These are phyloP conservation scores for Trichoderma harzianum DNA, from an alignment of 2,329 filamentous ascomycete species.

Conservation along the genomic window DNA sequence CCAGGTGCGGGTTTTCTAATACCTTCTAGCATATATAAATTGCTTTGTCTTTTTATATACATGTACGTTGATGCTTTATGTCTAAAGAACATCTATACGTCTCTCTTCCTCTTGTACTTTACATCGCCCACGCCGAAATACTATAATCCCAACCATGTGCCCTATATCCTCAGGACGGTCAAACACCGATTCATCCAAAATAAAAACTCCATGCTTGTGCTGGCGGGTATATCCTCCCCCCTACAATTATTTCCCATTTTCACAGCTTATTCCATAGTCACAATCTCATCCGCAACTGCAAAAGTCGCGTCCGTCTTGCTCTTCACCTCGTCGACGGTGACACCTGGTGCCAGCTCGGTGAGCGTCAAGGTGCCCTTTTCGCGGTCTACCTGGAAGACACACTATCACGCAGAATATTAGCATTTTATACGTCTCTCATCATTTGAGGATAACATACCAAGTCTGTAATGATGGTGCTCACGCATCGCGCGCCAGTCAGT, in stretches of 20 bases:
- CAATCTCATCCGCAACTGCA: slow-evolving; percentile 55
- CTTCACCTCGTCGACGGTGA: slow-evolving; percentile 65
- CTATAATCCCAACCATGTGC: background rate
- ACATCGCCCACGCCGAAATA: background rate
- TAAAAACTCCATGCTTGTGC: background rate
- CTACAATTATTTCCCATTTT: background rate
- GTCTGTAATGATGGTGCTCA: slow-evolving; percentile 71
- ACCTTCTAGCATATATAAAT: background rate
- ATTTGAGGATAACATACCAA: slow-evolving; percentile 46
- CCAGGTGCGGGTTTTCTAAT: background rate
- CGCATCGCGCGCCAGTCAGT: slow-evolving; percentile 62
- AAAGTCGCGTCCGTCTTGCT: slow-evolving; percentile 70
- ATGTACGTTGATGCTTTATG: background rate
- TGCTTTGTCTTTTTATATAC: background rate
- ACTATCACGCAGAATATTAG: slow-evolving; percentile 39
- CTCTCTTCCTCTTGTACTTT: background rate
- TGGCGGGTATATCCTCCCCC: background rate
- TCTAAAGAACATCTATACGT: background rate
- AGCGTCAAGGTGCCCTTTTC: slow-evolving; percentile 59
- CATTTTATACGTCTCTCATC: background rate
- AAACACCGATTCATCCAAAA: background rate
- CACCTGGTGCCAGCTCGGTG: slow-evolving; percentile 67
- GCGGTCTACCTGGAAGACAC: slow-evolving; percentile 68
- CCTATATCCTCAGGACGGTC: background rate
- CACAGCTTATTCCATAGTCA: slow-evolving; percentile 39